Conservation (phyloP, 345 rosid species). For the Boechera retrofracta region DNA sequence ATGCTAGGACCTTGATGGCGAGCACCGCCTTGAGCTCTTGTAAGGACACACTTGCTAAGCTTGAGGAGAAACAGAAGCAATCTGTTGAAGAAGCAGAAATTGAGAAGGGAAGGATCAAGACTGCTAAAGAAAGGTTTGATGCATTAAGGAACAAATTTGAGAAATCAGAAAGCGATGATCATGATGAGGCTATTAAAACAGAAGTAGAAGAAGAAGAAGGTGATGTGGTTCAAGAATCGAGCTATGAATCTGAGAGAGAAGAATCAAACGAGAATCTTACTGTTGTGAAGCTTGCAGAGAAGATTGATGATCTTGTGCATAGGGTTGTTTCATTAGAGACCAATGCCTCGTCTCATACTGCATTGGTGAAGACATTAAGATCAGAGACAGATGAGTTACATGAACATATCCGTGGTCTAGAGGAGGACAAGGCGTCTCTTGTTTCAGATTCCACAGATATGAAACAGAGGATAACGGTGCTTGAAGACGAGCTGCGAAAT, state of each 20-base stretch:
- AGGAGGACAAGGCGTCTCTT: slow-evolving; percentile 64
- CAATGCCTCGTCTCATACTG: slow-evolving; percentile 62
- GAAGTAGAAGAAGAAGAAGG: slow-evolving; percentile 30
- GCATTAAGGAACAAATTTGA: slow-evolving; percentile 49
- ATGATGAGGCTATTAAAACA: slow-evolving; percentile 33
- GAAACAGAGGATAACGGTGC: slow-evolving; percentile 52
- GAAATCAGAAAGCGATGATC: slow-evolving; percentile 27
- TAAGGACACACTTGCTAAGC: slow-evolving; percentile 57
- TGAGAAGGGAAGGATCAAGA: slow-evolving; percentile 58
- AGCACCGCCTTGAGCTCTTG: slow-evolving; percentile 73
- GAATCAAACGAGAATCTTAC: slow-evolving; percentile 48
- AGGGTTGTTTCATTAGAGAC: slow-evolving; percentile 68
- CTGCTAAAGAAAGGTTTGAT: slow-evolving; percentile 53
- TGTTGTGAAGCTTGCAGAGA: slow-evolving; percentile 64
- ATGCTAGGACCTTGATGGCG: slow-evolving; percentile 82
- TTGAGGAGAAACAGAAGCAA: slow-evolving; percentile 65
- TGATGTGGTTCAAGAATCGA: slow-evolving; percentile 31
- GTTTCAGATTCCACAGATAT: slow-evolving; percentile 48
- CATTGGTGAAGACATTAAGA: slow-evolving; percentile 62
- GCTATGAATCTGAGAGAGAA: slow-evolving; percentile 47
- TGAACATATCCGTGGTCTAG: slow-evolving; percentile 55
- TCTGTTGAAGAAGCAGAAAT: slow-evolving; percentile 56
- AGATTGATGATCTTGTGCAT: slow-evolving; percentile 76
- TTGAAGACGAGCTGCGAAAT: slow-evolving; percentile 65
- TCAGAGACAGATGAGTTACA: slow-evolving; percentile 66